These are phyloP conservation scores for Polyporus arcularius DNA, from an alignment of 768 basidiomycete species.

Conservation along the genomic window DNA sequence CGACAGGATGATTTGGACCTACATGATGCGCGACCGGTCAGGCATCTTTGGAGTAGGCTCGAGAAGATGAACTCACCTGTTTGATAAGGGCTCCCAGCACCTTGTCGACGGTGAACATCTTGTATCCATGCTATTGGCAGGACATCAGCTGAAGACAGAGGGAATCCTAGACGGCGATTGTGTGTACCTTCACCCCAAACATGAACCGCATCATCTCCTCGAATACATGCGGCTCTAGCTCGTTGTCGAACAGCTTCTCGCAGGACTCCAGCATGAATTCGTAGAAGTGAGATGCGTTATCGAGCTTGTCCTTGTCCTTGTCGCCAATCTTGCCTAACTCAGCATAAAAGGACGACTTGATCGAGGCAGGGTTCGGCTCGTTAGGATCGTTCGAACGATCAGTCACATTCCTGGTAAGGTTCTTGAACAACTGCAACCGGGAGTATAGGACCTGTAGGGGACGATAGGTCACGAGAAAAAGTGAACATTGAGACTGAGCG, in stretches of 20 bases:
- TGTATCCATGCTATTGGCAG: constrained; percentile 65
- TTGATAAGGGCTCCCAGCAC: constrained; percentile 87
- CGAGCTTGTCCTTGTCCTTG: constrained; percentile 11
- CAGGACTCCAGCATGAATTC: constrained; percentile 82
- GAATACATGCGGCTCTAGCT: constrained; percentile 82
- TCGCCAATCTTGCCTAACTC: constrained; percentile 25
- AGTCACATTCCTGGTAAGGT: constrained; percentile 53
- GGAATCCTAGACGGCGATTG: neutral
- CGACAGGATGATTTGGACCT: constrained; percentile 68
- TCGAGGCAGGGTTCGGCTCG: constrained; percentile 37
- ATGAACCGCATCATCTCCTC: constrained; percentile 90
- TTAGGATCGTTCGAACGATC: constrained; percentile 28
- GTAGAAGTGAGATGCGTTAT: constrained; percentile 71
- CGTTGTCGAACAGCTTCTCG: constrained; percentile 90
- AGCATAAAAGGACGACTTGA: constrained; percentile 38
- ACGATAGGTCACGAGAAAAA: neutral
- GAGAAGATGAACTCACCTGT: constrained; percentile 52
- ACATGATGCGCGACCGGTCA: neutral
- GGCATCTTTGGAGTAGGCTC: neutral
- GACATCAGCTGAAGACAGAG: neutral
- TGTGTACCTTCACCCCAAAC: constrained; percentile 75
- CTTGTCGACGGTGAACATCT: constrained; percentile 93
- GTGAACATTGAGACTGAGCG: neutral
- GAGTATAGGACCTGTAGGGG: constrained; percentile 73
- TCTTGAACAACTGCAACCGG: constrained; percentile 78